Percentiles rank a stretch among this genome's conserved stretches.
Evolutionary conservation across 106 monocot genomes (phyloP).

Genomic region (Chionographis japonica): DNA sequence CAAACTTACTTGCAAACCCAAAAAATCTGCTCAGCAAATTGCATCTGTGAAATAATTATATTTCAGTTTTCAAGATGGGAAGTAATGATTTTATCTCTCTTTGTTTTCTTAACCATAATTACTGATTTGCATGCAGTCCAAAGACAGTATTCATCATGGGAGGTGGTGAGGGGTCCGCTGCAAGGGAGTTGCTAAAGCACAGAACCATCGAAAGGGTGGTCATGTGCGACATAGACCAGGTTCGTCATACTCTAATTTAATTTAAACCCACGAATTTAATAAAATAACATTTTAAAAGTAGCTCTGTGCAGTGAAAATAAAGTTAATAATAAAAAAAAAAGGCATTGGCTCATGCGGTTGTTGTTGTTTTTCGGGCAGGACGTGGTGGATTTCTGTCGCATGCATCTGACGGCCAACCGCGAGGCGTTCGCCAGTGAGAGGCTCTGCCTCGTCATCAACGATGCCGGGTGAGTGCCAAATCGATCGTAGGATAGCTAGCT

Average conservation of each 20-base stretch:
- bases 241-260: neutral
- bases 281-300: too few species aligned
- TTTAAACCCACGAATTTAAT: neutral
- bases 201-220: conserved; percentile 42
- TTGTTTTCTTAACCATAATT: too few species aligned
- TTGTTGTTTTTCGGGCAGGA: conserved; percentile 24
- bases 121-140: conserved; percentile 45
- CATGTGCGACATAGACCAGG: conserved; percentile 93
- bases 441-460: conserved; percentile 77
- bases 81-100: too few species aligned
- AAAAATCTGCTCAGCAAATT: too few species aligned
- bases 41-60: too few species aligned
- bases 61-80: too few species aligned
- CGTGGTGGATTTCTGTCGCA: conserved; percentile 70
- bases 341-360: neutral
- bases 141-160: conserved; percentile 80
- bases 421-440: conserved; percentile 52
- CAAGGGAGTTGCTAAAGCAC: conserved; percentile 79
- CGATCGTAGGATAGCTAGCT: too few species aligned
- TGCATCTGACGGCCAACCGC: conserved; percentile 42
- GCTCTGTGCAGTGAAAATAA: too few species aligned
- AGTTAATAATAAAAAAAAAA: neutral
- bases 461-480: conserved; percentile 46
- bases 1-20: too few species aligned
- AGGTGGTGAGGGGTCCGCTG: conserved; percentile 87